Percentiles rank a stretch among this genome's conserved stretches.
Conservation (phyloP, 2,329 filamentous ascomycete species). For the Monosporascus sp. region DNA sequence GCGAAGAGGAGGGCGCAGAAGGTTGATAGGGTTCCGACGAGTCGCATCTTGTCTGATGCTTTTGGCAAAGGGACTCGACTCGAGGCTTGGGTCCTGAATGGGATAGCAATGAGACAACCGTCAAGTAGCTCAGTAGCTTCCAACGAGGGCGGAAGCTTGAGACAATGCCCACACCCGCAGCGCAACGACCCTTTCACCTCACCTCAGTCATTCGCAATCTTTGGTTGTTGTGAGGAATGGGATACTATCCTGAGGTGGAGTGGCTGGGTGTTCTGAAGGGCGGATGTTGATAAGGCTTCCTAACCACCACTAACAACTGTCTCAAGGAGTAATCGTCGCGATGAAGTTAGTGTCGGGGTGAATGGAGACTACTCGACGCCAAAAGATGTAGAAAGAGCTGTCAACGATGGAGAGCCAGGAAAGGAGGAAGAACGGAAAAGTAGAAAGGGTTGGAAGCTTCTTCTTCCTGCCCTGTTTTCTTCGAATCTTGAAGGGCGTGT, state of each 20-base stretch:
- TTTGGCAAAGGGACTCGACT: neutral
- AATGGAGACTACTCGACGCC: neutral
- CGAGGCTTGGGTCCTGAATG: neutral
- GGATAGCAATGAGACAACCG: neutral
- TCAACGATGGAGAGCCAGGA: neutral
- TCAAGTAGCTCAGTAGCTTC: neutral
- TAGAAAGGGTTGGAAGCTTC: neutral
- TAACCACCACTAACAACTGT: neutral
- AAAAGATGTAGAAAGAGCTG: neutral
- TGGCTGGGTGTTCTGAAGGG: neutral
- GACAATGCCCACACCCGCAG: neutral
- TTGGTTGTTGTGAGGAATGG: neutral
- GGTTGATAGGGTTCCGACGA: slow-evolving; percentile 18
- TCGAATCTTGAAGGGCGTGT: neutral
- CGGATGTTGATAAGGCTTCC: neutral
- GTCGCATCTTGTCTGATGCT: slow-evolving; percentile 29
- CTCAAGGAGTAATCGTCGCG: neutral
- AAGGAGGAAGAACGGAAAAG: neutral
- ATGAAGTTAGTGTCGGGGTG: neutral
- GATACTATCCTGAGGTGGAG: neutral
- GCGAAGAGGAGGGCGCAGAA: slow-evolving; percentile 36
- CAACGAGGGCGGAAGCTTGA: neutral
- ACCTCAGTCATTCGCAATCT: neutral
- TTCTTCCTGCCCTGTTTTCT: neutral
- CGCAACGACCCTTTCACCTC: neutral